Percentiles rank a stretch among this genome's conserved stretches.
phyloP scores from a whole-genome alignment of 2,329 filamentous ascomycete species.

The Fusarium denticulatum region DNA sequence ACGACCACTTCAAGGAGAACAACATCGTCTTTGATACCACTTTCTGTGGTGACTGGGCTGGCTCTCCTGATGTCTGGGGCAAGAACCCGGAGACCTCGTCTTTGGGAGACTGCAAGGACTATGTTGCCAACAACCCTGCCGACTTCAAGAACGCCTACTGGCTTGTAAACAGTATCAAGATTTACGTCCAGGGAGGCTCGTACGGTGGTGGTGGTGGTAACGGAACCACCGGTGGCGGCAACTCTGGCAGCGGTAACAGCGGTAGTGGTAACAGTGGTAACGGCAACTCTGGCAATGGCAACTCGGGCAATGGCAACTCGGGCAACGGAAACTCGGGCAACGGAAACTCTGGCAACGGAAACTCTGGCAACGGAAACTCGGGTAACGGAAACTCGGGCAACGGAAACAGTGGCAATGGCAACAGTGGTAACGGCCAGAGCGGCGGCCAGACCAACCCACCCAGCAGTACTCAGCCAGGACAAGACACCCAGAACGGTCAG shows the following conservation, averaged over 20 bases:
- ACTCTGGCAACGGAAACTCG: background rate
- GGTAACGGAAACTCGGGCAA: slow-evolving; percentile 7
- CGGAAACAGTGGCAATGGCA: slow-evolving; percentile 3
- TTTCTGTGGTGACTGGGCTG: slow-evolving; percentile 91
- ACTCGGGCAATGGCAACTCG: background rate
- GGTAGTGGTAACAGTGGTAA: background rate
- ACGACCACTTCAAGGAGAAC: slow-evolving; percentile 74
- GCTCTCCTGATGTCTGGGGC: slow-evolving; percentile 66
- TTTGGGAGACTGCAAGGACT: slow-evolving; percentile 76
- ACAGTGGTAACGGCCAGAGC: slow-evolving; percentile 3
- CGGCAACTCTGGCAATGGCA: background rate
- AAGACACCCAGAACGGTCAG: background rate
- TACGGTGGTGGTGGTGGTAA: background rate
- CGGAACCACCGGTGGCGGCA: slow-evolving; percentile 3
- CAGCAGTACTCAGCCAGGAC: background rate
- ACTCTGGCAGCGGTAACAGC: background rate
- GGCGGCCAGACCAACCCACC: background rate
- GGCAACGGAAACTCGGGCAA: background rate
- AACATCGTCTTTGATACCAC: slow-evolving; percentile 84
- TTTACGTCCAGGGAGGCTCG: slow-evolving; percentile 56
- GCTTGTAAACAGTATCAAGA: slow-evolving; percentile 76
- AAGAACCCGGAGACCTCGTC: slow-evolving; percentile 65
- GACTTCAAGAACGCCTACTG: slow-evolving; percentile 81
- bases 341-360: background rate
- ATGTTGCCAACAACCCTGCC: slow-evolving; percentile 74